A percentile compares a stretch with the other conserved stretches of the same genome.
These are phyloP conservation scores for Tausonia pullulans DNA, from an alignment of 1,284 basidiomycete species.

Conservation along the genomic window DNA sequence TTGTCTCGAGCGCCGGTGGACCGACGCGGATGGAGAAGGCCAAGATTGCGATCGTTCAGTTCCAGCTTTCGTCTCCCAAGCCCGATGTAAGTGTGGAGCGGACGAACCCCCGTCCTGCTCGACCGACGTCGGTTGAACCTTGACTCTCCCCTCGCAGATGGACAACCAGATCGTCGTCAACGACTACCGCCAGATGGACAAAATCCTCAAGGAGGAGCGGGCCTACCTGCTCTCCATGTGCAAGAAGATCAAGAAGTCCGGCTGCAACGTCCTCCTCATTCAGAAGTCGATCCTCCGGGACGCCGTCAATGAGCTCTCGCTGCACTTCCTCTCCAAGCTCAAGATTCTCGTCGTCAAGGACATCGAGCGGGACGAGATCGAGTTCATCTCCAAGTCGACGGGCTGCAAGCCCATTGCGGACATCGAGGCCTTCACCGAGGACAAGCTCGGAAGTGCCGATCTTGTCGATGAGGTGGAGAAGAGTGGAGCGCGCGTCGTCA, in stretches of 20 bases:
- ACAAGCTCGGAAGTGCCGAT: conserved; percentile 95
- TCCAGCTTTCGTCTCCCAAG: conserved; percentile 95
- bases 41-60: conserved; percentile 96
- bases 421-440: conserved; percentile 96
- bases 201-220: conserved; percentile 97
- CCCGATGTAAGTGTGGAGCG: conserved; percentile 64
- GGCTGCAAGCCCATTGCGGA: conserved; percentile 95
- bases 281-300: conserved; percentile 99
- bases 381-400: conserved; percentile 89
- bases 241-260: conserved; percentile 99
- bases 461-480: conserved; percentile 83
- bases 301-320: conserved; percentile 95
- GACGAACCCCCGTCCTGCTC: background rate
- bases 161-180: conserved; percentile 99
- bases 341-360: conserved; percentile 97
- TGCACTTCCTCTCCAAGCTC: conserved; percentile 95
- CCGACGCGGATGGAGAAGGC: conserved; percentile 95
- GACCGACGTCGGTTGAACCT: background rate
- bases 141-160: conserved; percentile 52
- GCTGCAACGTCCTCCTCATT: conserved; percentile 96
- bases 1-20: conserved; percentile 79
- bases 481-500: conserved; percentile 82
- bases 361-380: conserved; percentile 96
- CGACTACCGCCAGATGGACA: conserved; percentile 99
- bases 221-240: conserved; percentile 96